Percentiles rank a stretch among this genome's conserved stretches.
Conservation (phyloP, 306 rosid genomes). For the Prunus padus region DNA sequence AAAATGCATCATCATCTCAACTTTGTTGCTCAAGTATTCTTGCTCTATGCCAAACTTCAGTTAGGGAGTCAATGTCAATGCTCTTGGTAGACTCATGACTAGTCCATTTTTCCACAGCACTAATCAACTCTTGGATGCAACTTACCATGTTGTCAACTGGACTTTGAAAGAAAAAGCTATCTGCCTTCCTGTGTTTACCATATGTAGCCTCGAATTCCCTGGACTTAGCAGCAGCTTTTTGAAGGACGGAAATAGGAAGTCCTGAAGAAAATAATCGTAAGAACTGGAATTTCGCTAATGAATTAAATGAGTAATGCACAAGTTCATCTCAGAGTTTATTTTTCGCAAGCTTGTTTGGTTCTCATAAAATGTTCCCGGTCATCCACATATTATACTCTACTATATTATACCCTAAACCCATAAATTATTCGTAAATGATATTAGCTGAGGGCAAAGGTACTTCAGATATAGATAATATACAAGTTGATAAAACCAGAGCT, state of each 20-base stretch:
- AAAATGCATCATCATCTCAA: conserved; percentile 14
- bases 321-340: neutral
- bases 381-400: neutral
- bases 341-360: neutral
- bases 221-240: conserved; percentile 75
- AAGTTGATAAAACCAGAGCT: neutral
- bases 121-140: conserved; percentile 41
- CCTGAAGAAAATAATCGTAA: conserved; percentile 28
- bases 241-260: conserved; percentile 64
- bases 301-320: neutral
- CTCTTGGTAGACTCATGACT: conserved; percentile 29
- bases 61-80: conserved; percentile 30
- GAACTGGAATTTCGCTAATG: neutral
- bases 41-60: conserved; percentile 56
- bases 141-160: conserved; percentile 38
- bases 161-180: conserved; percentile 26
- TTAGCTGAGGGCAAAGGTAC: neutral
- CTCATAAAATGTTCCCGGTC: neutral
- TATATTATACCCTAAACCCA: no score
- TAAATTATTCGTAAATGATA: neutral
- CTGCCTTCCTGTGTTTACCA: conserved; percentile 45
- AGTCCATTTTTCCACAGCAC: conserved; percentile 31
- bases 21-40: conserved; percentile 32
- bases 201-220: conserved; percentile 75
- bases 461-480: no score